A percentile compares a stretch with the other conserved stretches of the same genome.
Conservation (phyloP, 2,329 filamentous ascomycete genomes). For the Colletotrichum scovillei region DNA sequence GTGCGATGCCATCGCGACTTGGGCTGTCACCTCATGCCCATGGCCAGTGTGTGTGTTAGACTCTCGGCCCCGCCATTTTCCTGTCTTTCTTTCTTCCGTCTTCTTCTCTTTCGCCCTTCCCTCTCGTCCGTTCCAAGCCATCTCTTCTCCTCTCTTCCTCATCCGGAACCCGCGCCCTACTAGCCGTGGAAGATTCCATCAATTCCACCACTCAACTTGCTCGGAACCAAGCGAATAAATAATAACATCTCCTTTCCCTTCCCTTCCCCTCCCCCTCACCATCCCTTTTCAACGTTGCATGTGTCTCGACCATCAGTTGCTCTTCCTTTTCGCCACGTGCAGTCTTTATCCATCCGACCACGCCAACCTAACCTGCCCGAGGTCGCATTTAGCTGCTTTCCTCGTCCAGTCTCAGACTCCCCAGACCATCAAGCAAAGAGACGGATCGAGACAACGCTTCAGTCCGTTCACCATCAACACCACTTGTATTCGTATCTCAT, state of each 20-base stretch:
- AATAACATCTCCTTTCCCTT: background rate
- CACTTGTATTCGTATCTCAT: slow-evolving; percentile 1
- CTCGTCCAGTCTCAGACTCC: background rate
- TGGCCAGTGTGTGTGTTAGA: background rate
- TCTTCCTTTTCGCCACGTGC: background rate
- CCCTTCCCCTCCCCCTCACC: background rate
- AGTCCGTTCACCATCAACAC: slow-evolving; percentile 6
- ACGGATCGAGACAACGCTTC: slow-evolving; percentile 6
- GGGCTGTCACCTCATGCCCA: background rate
- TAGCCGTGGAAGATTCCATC: slow-evolving; percentile 21
- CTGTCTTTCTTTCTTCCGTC: background rate
- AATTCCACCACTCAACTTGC: slow-evolving; percentile 10
- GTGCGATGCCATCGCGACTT: slow-evolving; percentile 33
- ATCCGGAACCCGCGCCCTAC: slow-evolving; percentile 6
- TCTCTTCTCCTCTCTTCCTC: background rate
- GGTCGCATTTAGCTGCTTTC: background rate
- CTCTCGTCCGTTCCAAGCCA: background rate
- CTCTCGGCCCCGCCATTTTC: background rate
- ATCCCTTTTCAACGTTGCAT: background rate
- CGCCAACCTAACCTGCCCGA: background rate
- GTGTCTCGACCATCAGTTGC: slow-evolving; percentile 3
- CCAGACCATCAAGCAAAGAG: background rate
- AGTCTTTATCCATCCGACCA: slow-evolving; percentile 9
- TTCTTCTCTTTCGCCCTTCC: background rate
- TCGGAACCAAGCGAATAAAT: slow-evolving; percentile 16